Evolutionary conservation across 1,139 yeast species (phyloP), one percentile per base, ranked within the genome.

Genomic region (Pichia sp.): DNA sequence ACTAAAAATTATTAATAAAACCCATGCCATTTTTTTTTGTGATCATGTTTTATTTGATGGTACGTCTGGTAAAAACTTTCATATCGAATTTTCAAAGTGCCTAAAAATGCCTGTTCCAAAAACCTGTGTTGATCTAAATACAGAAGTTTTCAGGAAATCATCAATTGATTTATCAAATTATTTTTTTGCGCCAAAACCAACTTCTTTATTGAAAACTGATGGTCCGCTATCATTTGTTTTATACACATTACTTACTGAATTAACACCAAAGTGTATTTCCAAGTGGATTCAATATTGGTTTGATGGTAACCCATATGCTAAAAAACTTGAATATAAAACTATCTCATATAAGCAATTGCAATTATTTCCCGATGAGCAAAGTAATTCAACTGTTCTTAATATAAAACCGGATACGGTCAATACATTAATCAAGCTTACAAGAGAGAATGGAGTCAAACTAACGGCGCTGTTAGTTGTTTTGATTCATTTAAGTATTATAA

Each of bases 41-140:
- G 73, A 73, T 56, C 79, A 74, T 57, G 44, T 67, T 1, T 56
- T 69, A 14, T 66, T 66, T 41, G 77, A 74, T 58, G 79, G 77
- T 4, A 62, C 61, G 18, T 61, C 74, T 1, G 73, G 67, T 0
- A 58, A 62, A 10, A 60, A 62, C 44, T 73, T 74, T 57, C 76
- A 71, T 48, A 57, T 61, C 11, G 72, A 71, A 46, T 62, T 73
- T 48, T 53, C 66, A 2, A 50, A 52, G 18, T 65, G 61, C 25
- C 57, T 66, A 41, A 45, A 50, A 29, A 18, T 19, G 29, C 33
- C 29, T 7, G 6, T 14, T 22, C 28, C n/a, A 3, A 6, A 13
- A 22, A 14, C 7, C 18, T 30, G 11, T 28, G n/a, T 30, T 19
- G 36, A 25, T 18, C 19, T 46, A 30, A 38, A 46, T n/a, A 39